Evolutionary conservation across 129 eudicot species (phyloP), one percentile per base, ranked within the genome.

Genomic region (Lonicera japonica): DNA sequence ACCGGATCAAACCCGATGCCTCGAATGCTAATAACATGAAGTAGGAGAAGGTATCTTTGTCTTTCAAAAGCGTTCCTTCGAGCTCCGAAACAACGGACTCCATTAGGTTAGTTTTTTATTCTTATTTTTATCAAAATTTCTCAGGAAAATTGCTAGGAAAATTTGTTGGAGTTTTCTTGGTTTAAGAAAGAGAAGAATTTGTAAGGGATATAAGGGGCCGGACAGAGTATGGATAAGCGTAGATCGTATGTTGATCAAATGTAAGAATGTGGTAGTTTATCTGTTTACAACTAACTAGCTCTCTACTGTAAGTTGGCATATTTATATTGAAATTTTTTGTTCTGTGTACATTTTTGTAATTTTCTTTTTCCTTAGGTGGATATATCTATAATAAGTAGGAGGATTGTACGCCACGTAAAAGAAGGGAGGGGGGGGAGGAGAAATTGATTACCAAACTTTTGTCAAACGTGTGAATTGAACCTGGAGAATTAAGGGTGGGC

Each of bases 21-120:
- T 92, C 98, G 45, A 87, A 92, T 5, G 98, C 96, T 29, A 92
- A 75, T 51, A 87, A 72, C 98, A 92, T 92, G 86, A 84, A 87
- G 69, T 92, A 87, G 48, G 95, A 78, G 70, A 87, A 92, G 19
- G 89, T 69, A 67, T 92, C 86, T 21, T 72, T 74, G 64, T 78
- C 68, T 23, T 67, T 92, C 61, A 92, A 73, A 46, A 92, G 91
- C 21, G 86, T 80, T 29, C 98, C 98, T 78, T 92, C 95, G 25
- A 92, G 81, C 70, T 82, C 95, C 3, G 98, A 83, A 38, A 87
- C 80, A 14, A 92, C 75, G 8, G 94, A 87, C 72, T 75, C 78
- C 80, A 80, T 50, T 73, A 4, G 21, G 17, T n/a, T 12, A 34
- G 12, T 57, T n/a, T n/a, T n/a, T n/a, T 11, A 45, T 13, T 13